Evolutionary conservation across 2,329 filamentous ascomycete species (phyloP).

Genomic region (Seiridium unicorne): DNA sequence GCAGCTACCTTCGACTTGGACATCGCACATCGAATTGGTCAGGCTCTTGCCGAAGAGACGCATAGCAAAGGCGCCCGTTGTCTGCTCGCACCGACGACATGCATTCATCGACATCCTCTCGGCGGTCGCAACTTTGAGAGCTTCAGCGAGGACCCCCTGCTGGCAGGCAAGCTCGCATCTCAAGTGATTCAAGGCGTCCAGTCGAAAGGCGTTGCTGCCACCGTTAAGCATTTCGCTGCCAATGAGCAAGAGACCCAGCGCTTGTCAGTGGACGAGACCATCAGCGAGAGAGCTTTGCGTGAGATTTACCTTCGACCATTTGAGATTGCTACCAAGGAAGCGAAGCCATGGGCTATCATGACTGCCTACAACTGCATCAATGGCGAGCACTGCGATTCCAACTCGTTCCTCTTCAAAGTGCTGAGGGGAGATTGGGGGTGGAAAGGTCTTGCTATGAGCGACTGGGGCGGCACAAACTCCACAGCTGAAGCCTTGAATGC

Average conservation of each 20-base stretch:
- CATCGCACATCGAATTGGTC: conserved; percentile 54
- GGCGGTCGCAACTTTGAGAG: conserved; percentile 48
- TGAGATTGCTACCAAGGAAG: conserved; percentile 40
- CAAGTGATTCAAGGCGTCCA: conserved; percentile 43
- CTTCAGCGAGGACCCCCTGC: conserved; percentile 45
- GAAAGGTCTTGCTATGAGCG: conserved; percentile 44
- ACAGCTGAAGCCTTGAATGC: conserved; percentile 29
- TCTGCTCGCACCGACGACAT: conserved; percentile 64
- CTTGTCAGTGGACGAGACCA: conserved; percentile 6
- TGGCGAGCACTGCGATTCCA: conserved; percentile 40
- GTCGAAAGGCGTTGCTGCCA: conserved; percentile 45
- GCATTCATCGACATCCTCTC: conserved; percentile 45
- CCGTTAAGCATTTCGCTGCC: conserved; percentile 28
- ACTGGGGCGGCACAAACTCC: conserved; percentile 40
- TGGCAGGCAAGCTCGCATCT: conserved; percentile 42
- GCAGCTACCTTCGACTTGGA: conserved; percentile 63
- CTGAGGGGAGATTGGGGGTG: conserved; percentile 43
- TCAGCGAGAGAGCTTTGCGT: conserved; percentile 10
- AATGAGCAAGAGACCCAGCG: conserved; percentile 25
- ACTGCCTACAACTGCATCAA: conserved; percentile 47
- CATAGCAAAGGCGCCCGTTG: conserved; percentile 65
- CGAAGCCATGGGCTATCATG: conserved; percentile 43
- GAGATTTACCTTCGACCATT: conserved; percentile 39
- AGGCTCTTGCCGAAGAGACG: conserved; percentile 54
- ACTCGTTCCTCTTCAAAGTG: conserved; percentile 35